Conservation (phyloP, 164 flowering plant genomes). For the Liriodendron chinense region DNA sequence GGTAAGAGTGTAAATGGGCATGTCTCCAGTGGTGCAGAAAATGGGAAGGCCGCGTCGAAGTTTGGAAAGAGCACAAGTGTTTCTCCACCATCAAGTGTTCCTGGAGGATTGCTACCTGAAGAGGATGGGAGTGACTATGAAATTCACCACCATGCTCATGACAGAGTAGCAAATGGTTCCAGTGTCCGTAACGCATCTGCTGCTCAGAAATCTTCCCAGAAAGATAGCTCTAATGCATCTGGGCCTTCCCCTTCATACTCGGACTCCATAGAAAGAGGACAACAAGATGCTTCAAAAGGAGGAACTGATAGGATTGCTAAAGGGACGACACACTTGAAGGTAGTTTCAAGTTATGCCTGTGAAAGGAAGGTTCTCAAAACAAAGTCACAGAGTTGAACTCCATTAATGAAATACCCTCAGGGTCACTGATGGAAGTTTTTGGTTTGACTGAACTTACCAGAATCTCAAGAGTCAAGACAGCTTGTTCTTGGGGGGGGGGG, state of each 20-base stretch:
- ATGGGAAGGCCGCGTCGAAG: conserved; percentile 6
- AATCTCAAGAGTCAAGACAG: too few relatives aligned
- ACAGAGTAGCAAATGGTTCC: conserved; percentile 14
- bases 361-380: background rate
- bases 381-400: too few relatives aligned
- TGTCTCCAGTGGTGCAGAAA: conserved; percentile 10
- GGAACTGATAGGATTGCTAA: conserved; percentile 10
- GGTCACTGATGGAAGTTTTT: too few relatives aligned
- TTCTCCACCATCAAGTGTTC: conserved; percentile 21
- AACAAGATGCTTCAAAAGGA: conserved; percentile 18
- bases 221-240: conserved; percentile 1
- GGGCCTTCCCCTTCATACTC: background rate
- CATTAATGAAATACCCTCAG: too few relatives aligned
- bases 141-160: conserved; percentile 9
- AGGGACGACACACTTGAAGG: background rate
- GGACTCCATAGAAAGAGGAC: conserved; percentile 17
- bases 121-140: conserved; percentile 32
- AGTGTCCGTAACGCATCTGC: conserved; percentile 12
- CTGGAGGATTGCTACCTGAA: conserved; percentile 18
- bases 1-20: conserved; percentile 20
- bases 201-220: conserved; percentile 8
- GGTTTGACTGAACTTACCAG: background rate
- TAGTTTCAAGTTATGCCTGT: conserved; percentile 9
- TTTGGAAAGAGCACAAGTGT: conserved; percentile 20
- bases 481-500: too few relatives aligned